phyloP scores from a whole-genome alignment of 2,329 filamentous ascomycete genomes.

The Fusarium veterinarium region DNA sequence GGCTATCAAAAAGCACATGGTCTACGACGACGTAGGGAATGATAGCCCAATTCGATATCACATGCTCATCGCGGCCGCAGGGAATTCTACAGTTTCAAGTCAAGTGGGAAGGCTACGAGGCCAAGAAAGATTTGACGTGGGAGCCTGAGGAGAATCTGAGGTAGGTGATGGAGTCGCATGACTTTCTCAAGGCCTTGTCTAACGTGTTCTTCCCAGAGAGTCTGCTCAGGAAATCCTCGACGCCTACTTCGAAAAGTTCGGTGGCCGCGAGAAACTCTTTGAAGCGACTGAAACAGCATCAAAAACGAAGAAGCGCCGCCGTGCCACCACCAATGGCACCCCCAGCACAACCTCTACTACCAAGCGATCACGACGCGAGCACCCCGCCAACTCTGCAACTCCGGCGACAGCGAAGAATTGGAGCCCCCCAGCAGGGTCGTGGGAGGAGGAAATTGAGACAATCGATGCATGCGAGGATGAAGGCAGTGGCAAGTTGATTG shows the following conservation, averaged over 20 bases:
- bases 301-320: constrained; percentile 68
- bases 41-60: background rate
- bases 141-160: constrained; percentile 76
- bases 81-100: constrained; percentile 73
- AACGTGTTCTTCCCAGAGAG: constrained; percentile 54
- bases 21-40: constrained; percentile 63
- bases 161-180: constrained; percentile 33
- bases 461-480: constrained; percentile 80
- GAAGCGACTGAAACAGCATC: constrained; percentile 62
- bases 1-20: constrained; percentile 74
- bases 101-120: constrained; percentile 84
- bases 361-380: constrained; percentile 62
- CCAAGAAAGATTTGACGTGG: constrained; percentile 79
- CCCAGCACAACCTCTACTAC: constrained; percentile 47
- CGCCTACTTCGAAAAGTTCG: constrained; percentile 71
- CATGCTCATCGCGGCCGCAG: constrained; percentile 44
- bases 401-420: constrained; percentile 63
- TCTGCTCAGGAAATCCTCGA: constrained; percentile 70
- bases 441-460: constrained; percentile 78
- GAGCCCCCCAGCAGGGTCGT: constrained; percentile 77
- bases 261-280: constrained; percentile 70
- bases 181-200: background rate
- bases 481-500: constrained; percentile 67
- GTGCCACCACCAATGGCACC: constrained; percentile 56
- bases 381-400: constrained; percentile 62